Evolutionary conservation across 1,284 basidiomycete genomes (phyloP).

Genomic region (Entoloma clypeatum): DNA sequence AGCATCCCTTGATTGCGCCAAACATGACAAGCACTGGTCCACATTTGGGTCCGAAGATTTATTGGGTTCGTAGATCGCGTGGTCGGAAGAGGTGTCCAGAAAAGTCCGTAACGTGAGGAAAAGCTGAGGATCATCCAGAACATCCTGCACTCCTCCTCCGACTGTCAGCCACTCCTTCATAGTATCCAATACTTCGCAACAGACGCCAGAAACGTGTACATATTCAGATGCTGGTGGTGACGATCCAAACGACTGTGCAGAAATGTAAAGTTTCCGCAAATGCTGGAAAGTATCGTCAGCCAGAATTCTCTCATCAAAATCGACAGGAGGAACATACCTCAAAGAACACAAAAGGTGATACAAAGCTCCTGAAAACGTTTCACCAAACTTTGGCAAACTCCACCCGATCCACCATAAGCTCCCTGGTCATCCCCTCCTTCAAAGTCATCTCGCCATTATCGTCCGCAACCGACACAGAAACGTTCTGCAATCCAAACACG

Average conservation of each 20-base stretch:
- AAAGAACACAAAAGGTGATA: conserved; percentile 75
- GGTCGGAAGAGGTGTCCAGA: conserved; percentile 46
- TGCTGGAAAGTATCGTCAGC: conserved; percentile 40
- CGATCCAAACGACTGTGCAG: conserved; percentile 38
- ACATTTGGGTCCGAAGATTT: conserved; percentile 40
- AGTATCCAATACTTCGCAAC: conserved; percentile 59
- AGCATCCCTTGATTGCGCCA: conserved; percentile 42
- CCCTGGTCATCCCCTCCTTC: conserved; percentile 62
- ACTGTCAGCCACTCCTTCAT: conserved; percentile 66
- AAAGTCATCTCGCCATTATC: conserved; percentile 80
- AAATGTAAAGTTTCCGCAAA: conserved; percentile 67
- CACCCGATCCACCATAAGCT: conserved; percentile 62
- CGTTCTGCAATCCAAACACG: conserved; percentile 70
- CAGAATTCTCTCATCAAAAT: background rate
- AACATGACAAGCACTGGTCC: conserved; percentile 40
- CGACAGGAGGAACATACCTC: conserved; percentile 50
- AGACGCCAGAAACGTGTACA: conserved; percentile 38
- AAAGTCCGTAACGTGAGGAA: conserved; percentile 55
- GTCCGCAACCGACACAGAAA: conserved; percentile 74
- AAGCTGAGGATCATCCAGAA: conserved; percentile 65
- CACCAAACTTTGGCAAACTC: conserved; percentile 78
- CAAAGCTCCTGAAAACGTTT: conserved; percentile 74
- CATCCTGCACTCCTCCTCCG: conserved; percentile 72
- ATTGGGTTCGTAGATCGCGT: conserved; percentile 39
- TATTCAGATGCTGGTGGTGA: conserved; percentile 38